Evolutionary conservation across 768 basidiomycete genomes (phyloP).

Genomic region (Tephrocybe rancida): DNA sequence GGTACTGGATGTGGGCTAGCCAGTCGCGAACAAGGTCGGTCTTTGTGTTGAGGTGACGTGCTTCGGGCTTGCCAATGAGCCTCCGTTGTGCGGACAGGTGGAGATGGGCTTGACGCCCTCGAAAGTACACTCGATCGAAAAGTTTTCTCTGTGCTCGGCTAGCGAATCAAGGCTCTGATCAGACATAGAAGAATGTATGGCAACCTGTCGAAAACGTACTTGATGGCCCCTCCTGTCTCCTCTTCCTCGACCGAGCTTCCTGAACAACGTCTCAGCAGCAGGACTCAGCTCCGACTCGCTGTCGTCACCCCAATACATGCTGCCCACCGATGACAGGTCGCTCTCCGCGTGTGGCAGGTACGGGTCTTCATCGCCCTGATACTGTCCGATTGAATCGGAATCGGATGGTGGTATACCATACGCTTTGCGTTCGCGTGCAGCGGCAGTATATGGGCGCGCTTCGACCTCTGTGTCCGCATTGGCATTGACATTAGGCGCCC

Average conservation of each 20-base stretch:
- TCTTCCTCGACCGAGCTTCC: conserved; percentile 30
- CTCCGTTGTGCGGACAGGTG: background rate
- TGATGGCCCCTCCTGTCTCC: conserved; percentile 14
- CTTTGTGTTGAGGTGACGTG: conserved; percentile 10
- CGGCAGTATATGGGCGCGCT: conserved; percentile 30
- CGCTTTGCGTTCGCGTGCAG: conserved; percentile 48
- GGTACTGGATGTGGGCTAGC: conserved; percentile 1
- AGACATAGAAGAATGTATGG: no score
- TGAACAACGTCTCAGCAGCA: conserved; percentile 53
- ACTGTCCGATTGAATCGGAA: conserved; percentile 38
- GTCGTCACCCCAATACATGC: conserved; percentile 42
- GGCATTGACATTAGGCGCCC: background rate
- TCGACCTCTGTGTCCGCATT: conserved; percentile 23
- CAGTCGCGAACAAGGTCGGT: conserved; percentile 13
- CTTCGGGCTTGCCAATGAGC: background rate
- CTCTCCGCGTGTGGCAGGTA: conserved; percentile 45
- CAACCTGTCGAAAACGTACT: conserved; percentile 5
- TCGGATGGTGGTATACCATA: conserved; percentile 53
- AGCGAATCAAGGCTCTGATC: background rate
- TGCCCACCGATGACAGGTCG: conserved; percentile 45
- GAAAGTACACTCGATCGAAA: background rate
- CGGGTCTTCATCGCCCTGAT: conserved; percentile 12
- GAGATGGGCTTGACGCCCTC: conserved; percentile 4
- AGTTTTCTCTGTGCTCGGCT: conserved; percentile 2
- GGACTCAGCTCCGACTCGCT: conserved; percentile 38